phyloP scores from a whole-genome alignment of 257 asterid genomes.

The Lithospermum erythrorhizon region DNA sequence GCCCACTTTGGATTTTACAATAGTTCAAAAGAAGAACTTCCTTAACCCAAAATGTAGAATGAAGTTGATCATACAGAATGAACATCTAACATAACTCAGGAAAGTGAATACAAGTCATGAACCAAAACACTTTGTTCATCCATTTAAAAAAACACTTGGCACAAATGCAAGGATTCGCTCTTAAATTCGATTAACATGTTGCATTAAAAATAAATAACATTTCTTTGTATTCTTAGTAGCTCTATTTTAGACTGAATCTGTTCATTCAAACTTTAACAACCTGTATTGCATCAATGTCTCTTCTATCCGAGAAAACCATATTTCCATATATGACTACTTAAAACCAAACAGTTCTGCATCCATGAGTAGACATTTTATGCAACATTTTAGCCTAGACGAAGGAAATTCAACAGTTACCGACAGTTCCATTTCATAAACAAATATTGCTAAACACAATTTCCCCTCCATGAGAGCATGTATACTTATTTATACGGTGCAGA shows the following conservation, averaged over 20 bases:
- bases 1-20: neutral
- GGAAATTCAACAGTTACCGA: no score
- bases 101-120: neutral
- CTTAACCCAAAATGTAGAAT: neutral
- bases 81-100: neutral
- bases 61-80: neutral
- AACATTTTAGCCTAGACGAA: no score
- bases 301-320: no score
- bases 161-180: neutral
- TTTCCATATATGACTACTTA: no score
- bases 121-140: neutral
- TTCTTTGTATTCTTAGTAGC: neutral
- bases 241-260: neutral
- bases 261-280: no score
- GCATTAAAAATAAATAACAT: neutral
- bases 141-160: neutral
- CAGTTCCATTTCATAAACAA: no score
- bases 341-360: neutral
- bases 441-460: no score
- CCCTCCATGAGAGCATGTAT: no score
- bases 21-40: neutral
- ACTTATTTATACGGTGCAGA: no score
- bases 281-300: no score
- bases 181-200: neutral
- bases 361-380: no score